Base-by-base conservation (phyloP, 2,329 filamentous ascomycete species). In the Xylaria sp. region DNA sequence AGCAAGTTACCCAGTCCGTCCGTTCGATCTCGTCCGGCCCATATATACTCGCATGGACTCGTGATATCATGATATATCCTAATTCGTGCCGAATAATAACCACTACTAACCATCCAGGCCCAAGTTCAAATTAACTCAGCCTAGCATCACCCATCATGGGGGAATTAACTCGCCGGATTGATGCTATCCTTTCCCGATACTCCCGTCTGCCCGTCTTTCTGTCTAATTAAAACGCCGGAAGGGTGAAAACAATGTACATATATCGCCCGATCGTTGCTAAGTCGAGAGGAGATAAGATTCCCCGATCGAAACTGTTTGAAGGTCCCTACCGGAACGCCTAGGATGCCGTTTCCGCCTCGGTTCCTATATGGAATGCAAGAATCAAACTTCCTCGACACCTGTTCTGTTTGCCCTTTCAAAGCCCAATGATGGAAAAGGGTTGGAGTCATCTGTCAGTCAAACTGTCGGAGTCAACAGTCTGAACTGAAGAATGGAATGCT, bases 281-380 rank as follows among this genome's bases (percentile, higher is more conserved):
- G 48, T 41, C 25, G 65, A 39, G 52, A 59, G 50, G 25, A 48
- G 18, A 48, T 3, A 9, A 6, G 20, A 20, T n/a, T 9, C 46
- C n/a, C 56, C 41, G 7, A 20, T 50, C 41, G 52, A 63, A 69
- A 63, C 46, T 39, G 23, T 25, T 25, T 10, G 44, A 63, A 51
- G 39, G 18, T 34, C 57, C 15, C 34, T 37, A 13, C 41, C 50
- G 4, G 4, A 69, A 67, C 59, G 50, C 64, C 67, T 25, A 41
- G 3, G 23, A 69, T 69, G 64, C 64, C 34, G 31, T 60, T 57
- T 57, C 44, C 59, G 41, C 55, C 59, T 44, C 50, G 46, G 61
- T 63, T 63, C 63, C 66, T 64, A 58, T 63, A 66, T 50, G 46
- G 56, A 37, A 65, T 64, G 56, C 25, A 55, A 69, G 48, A 64